phyloP scores from a whole-genome alignment of 331 rosid species.

The Arachis monticola region DNA sequence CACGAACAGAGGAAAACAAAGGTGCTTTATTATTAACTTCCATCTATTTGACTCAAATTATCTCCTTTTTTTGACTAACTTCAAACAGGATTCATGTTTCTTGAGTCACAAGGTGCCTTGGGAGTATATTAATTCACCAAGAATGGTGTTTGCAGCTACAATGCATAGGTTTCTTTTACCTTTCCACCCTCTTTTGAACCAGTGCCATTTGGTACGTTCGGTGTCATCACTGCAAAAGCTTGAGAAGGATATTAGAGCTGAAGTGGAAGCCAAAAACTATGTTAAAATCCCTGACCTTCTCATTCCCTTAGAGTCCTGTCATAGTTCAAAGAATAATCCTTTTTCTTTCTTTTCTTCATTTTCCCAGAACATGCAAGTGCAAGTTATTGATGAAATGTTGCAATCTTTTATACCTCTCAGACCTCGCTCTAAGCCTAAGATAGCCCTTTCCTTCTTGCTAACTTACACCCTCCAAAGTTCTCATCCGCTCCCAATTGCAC shows the following conservation, averaged over 20 bases:
- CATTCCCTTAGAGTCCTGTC: slow-evolving; percentile 48
- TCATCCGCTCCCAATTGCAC: slow-evolving; percentile 64
- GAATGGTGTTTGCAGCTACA: slow-evolving; percentile 44
- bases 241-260: slow-evolving; percentile 55
- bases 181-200: slow-evolving; percentile 41
- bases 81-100: slow-evolving; percentile 35
- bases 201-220: slow-evolving; percentile 37
- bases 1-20: neutral
- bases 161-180: slow-evolving; percentile 39
- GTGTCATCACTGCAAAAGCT: slow-evolving; percentile 46
- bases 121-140: slow-evolving; percentile 23
- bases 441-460: slow-evolving; percentile 63
- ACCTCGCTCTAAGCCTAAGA: slow-evolving; percentile 61
- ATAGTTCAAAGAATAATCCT: slow-evolving; percentile 74
- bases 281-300: slow-evolving; percentile 65
- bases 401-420: slow-evolving; percentile 71
- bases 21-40: neutral
- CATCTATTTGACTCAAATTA: too few relatives aligned
- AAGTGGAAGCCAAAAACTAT: slow-evolving; percentile 66
- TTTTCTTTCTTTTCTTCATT: slow-evolving; percentile 68
- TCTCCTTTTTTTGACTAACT: too few relatives aligned
- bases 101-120: slow-evolving; percentile 25
- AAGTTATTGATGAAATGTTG: slow-evolving; percentile 76
- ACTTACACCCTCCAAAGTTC: slow-evolving; percentile 65
- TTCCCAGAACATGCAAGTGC: slow-evolving; percentile 51